A percentile compares a stretch with the other conserved stretches of the same genome.
These are phyloP conservation scores for Fraxinus cuspidata DNA, from an alignment of 257 asterid genomes.

Conservation along the genomic window DNA sequence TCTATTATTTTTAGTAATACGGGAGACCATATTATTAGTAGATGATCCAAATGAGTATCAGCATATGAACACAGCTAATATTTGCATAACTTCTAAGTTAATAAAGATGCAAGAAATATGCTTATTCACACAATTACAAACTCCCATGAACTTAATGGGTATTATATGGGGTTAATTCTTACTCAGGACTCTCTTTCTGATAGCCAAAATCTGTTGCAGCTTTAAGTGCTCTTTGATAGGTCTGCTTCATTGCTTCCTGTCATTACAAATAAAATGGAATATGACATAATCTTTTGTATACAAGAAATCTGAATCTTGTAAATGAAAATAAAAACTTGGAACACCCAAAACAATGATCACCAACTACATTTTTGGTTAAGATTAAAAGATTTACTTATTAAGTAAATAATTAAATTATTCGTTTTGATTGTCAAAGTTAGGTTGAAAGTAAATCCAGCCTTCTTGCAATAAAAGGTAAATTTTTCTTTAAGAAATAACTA, in stretches of 20 bases:
- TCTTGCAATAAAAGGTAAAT: neutral
- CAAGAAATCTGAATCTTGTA: neutral
- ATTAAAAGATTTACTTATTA: neutral
- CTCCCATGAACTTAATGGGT: too few relatives aligned
- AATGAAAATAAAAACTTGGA: neutral
- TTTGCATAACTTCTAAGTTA: neutral
- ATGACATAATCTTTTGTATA: constrained; percentile 1
- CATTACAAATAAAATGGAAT: constrained; percentile 19
- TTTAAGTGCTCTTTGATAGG: constrained; percentile 79
- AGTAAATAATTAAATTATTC: neutral
- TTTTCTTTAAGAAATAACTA: neutral
- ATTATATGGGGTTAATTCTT: constrained; percentile 34
- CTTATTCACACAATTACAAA: neutral
- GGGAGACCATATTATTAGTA: neutral
- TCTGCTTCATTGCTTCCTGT: constrained; percentile 96
- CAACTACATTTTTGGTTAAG: neutral
- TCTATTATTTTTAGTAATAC: too few relatives aligned
- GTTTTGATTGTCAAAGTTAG: neutral
- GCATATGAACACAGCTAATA: neutral
- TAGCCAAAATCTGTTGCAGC: constrained; percentile 90
- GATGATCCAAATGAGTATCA: neutral
- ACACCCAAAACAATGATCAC: neutral
- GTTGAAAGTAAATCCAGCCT: neutral
- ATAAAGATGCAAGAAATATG: neutral
- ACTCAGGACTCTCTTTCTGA: constrained; percentile 97